phyloP scores from a whole-genome alignment of 495 filamentous ascomycete genomes.

The Physcia stellaris region DNA sequence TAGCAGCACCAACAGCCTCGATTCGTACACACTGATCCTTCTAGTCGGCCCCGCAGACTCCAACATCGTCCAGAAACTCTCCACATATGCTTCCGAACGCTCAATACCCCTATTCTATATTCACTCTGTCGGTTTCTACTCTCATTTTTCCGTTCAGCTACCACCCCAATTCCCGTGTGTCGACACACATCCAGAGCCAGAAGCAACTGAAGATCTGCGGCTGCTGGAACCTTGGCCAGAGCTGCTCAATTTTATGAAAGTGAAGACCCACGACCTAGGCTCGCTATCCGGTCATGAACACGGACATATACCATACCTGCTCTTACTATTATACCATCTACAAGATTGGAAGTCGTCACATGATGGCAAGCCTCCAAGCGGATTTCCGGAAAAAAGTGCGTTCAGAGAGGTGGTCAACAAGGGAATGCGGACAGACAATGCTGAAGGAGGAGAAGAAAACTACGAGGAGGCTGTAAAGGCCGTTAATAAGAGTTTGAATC shows the following conservation, averaged over 20 bases:
- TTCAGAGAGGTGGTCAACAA: constrained; percentile 57
- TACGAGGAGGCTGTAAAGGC: constrained; percentile 85
- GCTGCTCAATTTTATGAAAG: constrained; percentile 46
- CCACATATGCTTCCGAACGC: constrained; percentile 40
- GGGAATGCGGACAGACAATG: constrained; percentile 53
- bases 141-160: constrained; percentile 64
- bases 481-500: constrained; percentile 68
- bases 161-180: constrained; percentile 79
- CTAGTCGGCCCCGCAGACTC: constrained; percentile 54
- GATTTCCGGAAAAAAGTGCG: constrained; percentile 75
- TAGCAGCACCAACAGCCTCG: constrained; percentile 29
- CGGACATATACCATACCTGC: constrained; percentile 82
- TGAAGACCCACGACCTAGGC: constrained; percentile 53
- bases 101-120: constrained; percentile 68
- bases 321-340: constrained; percentile 75
- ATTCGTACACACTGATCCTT: constrained; percentile 58
- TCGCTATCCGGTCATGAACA: constrained; percentile 68
- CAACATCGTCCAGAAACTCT: constrained; percentile 38
- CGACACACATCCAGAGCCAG: constrained; percentile 88
- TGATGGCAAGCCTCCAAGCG: constrained; percentile 50
- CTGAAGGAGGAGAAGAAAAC: constrained; percentile 92
- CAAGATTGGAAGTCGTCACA: constrained; percentile 68
- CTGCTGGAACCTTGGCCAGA: constrained; percentile 81
- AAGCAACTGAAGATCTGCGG: constrained; percentile 73
- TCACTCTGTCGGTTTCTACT: constrained; percentile 80